Evolutionary conservation across 2,329 filamentous ascomycete species (phyloP), one percentile per base, ranked within the genome.

Genomic region (Cladosporium sp.): DNA sequence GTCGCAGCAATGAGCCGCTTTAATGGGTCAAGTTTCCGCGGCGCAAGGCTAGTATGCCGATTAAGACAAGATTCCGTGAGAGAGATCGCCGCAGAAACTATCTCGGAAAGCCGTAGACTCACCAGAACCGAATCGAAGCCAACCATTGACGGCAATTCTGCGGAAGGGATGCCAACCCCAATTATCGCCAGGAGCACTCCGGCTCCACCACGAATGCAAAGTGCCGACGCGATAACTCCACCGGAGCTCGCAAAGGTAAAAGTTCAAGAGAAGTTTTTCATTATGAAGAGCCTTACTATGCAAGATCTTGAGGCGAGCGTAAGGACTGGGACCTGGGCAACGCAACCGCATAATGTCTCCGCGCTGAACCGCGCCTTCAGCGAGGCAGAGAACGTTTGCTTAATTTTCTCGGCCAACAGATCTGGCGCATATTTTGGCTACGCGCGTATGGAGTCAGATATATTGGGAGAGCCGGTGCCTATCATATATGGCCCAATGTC

Each of bases 371-470:
- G 81, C 49, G 92, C 92, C 0, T 96, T 86, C 68, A 79, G 88
- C 73, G 90, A 77, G 7, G 82, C 84, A 13, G 88, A 93, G 47
- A 88, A 86, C 61, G 91, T 97, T 1, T 96, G 91, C 63, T 76
- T 97, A 20, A 82, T 97, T 9, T 97, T 97, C 67, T 97, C 92
- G 1, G 92, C 92, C 12, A 97, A 97, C 69, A 96, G 96, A 64
- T 96, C 92, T 0, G 92, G 92, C 12, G 91, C 96, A 68, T 97
- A 96, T 64, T 96, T 93, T 70, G 92, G 92, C 15, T 96, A 95
- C 64, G 92, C 91, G 15, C 83, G 87, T 34, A 97, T 97, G 92
- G 74, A 78, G 7, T 96, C 92, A 18, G 75, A 83, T 3, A 95
- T 96, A 61, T 84, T 86, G 59, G 80, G 90, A 47, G 87, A 95